These are phyloP conservation scores for Nemania sp. DNA, from an alignment of 2,329 filamentous ascomycete genomes.

Conservation along the genomic window DNA sequence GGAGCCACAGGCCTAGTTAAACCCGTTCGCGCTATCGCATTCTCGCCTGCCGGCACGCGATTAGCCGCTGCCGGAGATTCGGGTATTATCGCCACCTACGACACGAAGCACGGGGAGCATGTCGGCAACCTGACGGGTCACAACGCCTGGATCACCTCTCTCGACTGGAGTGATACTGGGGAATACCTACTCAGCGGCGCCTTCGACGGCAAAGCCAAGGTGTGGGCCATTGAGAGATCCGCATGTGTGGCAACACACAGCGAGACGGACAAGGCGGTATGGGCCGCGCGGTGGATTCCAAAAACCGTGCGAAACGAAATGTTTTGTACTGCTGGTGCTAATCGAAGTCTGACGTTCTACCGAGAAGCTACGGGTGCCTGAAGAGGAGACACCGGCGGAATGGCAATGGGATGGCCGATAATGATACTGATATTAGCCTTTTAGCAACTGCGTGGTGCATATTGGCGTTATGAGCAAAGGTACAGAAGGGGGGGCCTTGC, in stretches of 20 bases:
- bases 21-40: conserved; percentile 81
- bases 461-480: conserved; percentile 32
- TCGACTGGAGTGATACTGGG: conserved; percentile 92
- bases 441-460: conserved; percentile 22
- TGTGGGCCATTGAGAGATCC: conserved; percentile 87
- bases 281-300: conserved; percentile 82
- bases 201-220: conserved; percentile 92
- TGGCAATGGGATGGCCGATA: background rate
- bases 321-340: conserved; percentile 80
- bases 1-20: conserved; percentile 71
- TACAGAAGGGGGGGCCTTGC: conserved; percentile 26
- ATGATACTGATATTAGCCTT: conserved; percentile 9
- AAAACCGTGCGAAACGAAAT: conserved; percentile 68
- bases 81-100: conserved; percentile 86
- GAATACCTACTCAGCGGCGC: conserved; percentile 87
- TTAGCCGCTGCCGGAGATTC: conserved; percentile 91
- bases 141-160: conserved; percentile 82
- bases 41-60: conserved; percentile 82
- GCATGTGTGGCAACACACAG: conserved; percentile 91
- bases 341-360: conserved; percentile 78
- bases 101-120: conserved; percentile 89
- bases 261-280: conserved; percentile 83
- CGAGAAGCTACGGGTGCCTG: conserved; percentile 73
- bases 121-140: conserved; percentile 76
- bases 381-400: background rate